Conservation (phyloP, 495 filamentous ascomycete species). For the Venustampulla echinocandica region DNA sequence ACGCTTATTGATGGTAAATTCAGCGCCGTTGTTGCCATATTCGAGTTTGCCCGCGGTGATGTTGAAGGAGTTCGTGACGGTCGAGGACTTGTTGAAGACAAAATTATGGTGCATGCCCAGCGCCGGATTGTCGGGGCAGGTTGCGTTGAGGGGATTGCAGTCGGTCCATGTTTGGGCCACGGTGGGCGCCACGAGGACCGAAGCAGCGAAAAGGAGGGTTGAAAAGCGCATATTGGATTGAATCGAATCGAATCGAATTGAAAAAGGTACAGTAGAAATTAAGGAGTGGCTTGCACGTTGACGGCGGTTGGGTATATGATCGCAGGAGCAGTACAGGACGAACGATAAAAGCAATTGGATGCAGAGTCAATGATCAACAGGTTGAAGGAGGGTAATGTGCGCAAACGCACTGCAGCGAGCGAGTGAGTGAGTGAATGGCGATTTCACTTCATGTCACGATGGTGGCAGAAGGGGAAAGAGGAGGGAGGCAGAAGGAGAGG, state of each 20-base stretch:
- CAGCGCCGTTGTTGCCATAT: conserved; percentile 49
- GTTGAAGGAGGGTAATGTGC: no score
- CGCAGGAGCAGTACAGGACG: no score
- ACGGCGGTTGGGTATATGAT: conserved; percentile 4
- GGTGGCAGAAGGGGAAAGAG: no score
- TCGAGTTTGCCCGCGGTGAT: conserved; percentile 48
- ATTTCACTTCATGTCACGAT: no score
- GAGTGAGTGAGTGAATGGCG: no score
- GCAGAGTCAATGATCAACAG: no score
- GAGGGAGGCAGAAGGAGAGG: no score
- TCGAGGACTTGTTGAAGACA: conserved; percentile 56
- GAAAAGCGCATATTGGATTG: conserved; percentile 15
- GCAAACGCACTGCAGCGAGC: no score
- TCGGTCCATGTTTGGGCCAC: conserved; percentile 53
- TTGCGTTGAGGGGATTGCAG: conserved; percentile 56
- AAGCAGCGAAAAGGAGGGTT: conserved; percentile 16
- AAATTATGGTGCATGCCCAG: conserved; percentile 48
- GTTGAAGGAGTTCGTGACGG: conserved; percentile 48
- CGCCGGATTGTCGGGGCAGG: conserved; percentile 56
- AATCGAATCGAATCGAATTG: conserved; percentile 4
- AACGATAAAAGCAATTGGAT: no score
- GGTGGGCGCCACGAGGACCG: conserved; percentile 30
- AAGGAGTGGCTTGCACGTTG: conserved; percentile 10
- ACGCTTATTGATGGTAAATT: conserved; percentile 61
- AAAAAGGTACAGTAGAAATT: conserved; percentile 1